Conservation (phyloP, 495 filamentous ascomycete species). For the Tuber umbilicatum region DNA sequence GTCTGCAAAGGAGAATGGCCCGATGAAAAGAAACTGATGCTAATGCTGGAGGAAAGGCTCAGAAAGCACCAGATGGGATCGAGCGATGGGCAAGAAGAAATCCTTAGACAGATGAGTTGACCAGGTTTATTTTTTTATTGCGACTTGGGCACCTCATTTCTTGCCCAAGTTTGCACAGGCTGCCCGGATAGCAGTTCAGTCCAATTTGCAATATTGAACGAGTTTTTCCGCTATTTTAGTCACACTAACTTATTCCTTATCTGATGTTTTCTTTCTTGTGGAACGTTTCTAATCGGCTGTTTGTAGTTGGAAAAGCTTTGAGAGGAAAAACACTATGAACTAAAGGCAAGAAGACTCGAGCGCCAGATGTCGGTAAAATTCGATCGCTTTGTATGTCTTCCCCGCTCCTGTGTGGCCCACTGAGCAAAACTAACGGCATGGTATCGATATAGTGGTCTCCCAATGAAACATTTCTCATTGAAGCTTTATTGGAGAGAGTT, state of each 20-base stretch:
- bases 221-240: not conserved
- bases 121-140: not conserved
- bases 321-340: constrained; percentile 49
- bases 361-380: constrained; percentile 16
- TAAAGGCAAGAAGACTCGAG: constrained; percentile 52
- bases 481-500: not conserved
- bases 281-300: not conserved
- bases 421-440: not conserved
- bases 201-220: not conserved
- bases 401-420: not conserved
- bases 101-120: constrained; percentile 28
- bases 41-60: constrained; percentile 19
- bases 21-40: constrained; percentile 29
- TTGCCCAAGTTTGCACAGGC: not conserved
- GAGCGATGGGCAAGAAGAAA: constrained; percentile 36
- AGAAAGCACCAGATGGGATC: constrained; percentile 30
- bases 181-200: not conserved
- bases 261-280: not conserved
- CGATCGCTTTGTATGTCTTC: constrained; percentile 19
- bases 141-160: not conserved
- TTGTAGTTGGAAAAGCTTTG: constrained; percentile 25
- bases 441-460: not conserved
- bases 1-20: constrained; percentile 31
- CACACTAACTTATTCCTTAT: not conserved
- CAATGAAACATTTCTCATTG: not conserved